A percentile compares a stretch with the other conserved stretches of the same genome.
These are phyloP conservation scores for Crithidia expoeki DNA, from an alignment of 208 protist genomes.

Conservation along the genomic window DNA sequence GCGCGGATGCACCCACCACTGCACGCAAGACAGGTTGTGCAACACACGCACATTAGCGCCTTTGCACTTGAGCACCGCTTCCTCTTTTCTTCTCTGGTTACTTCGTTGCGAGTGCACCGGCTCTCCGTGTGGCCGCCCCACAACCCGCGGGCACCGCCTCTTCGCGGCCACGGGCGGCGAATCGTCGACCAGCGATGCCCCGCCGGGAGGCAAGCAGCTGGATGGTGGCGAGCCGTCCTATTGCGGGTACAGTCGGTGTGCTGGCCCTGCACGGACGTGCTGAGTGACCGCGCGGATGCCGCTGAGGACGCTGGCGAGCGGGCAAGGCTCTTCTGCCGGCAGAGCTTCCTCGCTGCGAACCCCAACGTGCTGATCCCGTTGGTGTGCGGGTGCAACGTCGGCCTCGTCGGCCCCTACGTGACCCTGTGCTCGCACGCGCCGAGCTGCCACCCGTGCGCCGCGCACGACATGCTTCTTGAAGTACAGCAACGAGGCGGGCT, in stretches of 20 bases:
- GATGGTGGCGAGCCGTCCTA: background rate
- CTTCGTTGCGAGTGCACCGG: no score
- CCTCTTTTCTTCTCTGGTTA: no score
- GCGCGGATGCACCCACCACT: no score
- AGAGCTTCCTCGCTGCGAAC: background rate
- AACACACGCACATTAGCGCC: no score
- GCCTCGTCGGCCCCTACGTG: slow-evolving; percentile 46
- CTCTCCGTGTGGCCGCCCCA: background rate
- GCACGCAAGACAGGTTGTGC: no score
- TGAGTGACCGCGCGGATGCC: background rate
- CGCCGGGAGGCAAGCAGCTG: slow-evolving; percentile 3
- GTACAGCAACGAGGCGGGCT: slow-evolving; percentile 35
- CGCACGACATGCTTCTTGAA: slow-evolving; percentile 40
- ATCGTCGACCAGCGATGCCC: background rate
- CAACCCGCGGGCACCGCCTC: background rate
- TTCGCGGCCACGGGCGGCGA: background rate
- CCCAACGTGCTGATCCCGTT: slow-evolving; percentile 6
- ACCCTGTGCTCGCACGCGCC: slow-evolving; percentile 41
- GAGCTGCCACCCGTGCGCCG: slow-evolving; percentile 47
- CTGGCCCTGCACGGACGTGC: background rate
- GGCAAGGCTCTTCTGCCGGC: background rate
- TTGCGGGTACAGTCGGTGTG: background rate
- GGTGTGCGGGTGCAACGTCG: slow-evolving; percentile 53
- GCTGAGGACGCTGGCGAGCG: background rate
- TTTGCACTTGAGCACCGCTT: no score